phyloP scores from a whole-genome alignment of 495 filamentous ascomycete genomes.

The Neurospora cerealis region DNA sequence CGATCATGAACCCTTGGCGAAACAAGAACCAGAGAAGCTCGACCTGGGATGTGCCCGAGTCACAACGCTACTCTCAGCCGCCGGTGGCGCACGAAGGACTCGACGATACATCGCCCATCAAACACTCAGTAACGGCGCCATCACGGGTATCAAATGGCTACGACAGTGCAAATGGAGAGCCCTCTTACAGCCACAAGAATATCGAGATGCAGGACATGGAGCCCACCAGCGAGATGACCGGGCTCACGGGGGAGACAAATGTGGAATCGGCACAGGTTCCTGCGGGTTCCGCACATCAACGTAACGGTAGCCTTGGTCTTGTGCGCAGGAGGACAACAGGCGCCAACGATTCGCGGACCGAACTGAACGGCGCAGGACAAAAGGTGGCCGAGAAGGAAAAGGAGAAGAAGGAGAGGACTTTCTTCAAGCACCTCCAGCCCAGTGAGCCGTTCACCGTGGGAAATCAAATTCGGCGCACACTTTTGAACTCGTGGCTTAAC shows the following conservation, averaged over 20 bases:
- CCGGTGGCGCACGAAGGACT: not conserved
- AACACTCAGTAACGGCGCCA: conserved; percentile 8
- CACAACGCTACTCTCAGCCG: not conserved
- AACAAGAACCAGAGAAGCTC: conserved; percentile 13
- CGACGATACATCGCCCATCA: not conserved
- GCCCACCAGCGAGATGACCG: conserved; percentile 1
- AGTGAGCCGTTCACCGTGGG: conserved; percentile 51
- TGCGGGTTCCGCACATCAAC: not conserved
- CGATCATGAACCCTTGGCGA: conserved; percentile 24
- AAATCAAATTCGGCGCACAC: conserved; percentile 58
- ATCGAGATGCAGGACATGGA: conserved; percentile 1
- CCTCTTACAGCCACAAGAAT: not conserved
- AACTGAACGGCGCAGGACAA: not conserved
- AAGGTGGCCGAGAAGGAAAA: conserved; percentile 6
- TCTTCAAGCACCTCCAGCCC: conserved; percentile 33
- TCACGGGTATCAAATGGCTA: not conserved
- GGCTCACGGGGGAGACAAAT: conserved; percentile 1
- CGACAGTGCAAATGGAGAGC: not conserved
- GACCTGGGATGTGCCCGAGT: conserved; percentile 10
- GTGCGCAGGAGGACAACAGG: not conserved
- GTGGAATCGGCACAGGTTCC: not conserved
- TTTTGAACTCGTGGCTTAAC: conserved; percentile 81
- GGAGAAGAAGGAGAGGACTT: conserved; percentile 26
- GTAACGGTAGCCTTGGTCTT: not conserved
- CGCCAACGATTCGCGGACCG: not conserved